These are phyloP conservation scores for Lasiodiplodia sp. DNA, from an alignment of 2,329 filamentous ascomycete species.

Conservation along the genomic window DNA sequence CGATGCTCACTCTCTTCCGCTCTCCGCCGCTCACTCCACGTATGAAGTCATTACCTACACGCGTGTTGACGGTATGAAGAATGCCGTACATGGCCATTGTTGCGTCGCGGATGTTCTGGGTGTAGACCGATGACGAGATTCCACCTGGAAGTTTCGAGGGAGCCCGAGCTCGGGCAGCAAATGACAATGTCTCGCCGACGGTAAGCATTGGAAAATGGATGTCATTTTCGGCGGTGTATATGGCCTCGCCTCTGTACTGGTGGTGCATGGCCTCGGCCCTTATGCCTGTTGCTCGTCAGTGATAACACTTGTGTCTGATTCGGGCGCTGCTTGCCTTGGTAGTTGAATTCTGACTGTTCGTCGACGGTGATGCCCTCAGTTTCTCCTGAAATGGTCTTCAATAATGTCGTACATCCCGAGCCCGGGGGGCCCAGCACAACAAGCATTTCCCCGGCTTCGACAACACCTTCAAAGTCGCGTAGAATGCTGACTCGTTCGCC, in stretches of 20 bases:
- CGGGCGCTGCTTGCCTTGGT: constrained; percentile 62
- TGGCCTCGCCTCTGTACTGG: constrained; percentile 78
- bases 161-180: constrained; percentile 74
- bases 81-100: constrained; percentile 79
- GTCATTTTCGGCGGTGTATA: constrained; percentile 84
- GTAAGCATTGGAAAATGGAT: constrained; percentile 78
- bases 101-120: constrained; percentile 70
- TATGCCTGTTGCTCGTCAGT: constrained; percentile 44
- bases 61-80: constrained; percentile 72
- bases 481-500: constrained; percentile 67
- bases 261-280: constrained; percentile 75
- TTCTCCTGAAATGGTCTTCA: constrained; percentile 83
- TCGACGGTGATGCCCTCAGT: constrained; percentile 79
- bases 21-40: constrained; percentile 76
- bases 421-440: constrained; percentile 73
- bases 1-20: constrained; percentile 78
- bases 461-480: constrained; percentile 69
- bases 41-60: constrained; percentile 75
- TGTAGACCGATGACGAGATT: constrained; percentile 61
- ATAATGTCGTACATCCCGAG: constrained; percentile 77
- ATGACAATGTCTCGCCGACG: constrained; percentile 78
- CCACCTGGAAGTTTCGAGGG: constrained; percentile 66
- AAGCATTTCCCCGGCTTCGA: constrained; percentile 74
- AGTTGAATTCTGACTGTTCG: constrained; percentile 76
- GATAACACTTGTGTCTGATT: too few species aligned